Evolutionary conservation across 768 basidiomycete species (phyloP).

Genomic region (Suillus tomentosus): DNA sequence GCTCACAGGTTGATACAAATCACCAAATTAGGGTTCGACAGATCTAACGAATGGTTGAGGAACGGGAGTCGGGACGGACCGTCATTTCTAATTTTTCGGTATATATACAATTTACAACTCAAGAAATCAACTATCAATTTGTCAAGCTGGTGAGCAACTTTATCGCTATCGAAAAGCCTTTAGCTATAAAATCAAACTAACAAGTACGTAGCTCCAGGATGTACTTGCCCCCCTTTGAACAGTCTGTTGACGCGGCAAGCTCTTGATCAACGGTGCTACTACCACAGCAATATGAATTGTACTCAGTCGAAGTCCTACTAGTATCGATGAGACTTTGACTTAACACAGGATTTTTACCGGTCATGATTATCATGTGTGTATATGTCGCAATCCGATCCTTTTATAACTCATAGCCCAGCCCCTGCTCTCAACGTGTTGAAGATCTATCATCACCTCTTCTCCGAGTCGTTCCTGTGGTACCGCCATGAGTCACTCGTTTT

Average conservation of each 20-base stretch:
- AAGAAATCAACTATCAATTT: not conserved
- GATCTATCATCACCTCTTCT: not conserved
- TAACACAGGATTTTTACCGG: not conserved
- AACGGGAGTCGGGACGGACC: too few species aligned
- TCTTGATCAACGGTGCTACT: not conserved
- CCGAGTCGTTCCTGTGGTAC: not conserved
- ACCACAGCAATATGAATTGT: not conserved
- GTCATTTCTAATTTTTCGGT: too few species aligned
- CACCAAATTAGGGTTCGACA: too few species aligned
- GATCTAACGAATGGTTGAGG: too few species aligned
- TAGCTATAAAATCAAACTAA: not conserved
- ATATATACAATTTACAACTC: not conserved
- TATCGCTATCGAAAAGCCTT: not conserved
- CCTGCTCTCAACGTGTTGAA: not conserved
- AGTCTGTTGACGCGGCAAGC: not conserved
- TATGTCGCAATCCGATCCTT: not conserved
- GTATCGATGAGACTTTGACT: not conserved
- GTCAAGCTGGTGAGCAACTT: not conserved
- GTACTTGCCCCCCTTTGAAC: not conserved
- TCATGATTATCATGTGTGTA: not conserved
- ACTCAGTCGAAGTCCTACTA: not conserved
- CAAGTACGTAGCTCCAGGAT: not conserved
- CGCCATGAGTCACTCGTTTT: not conserved
- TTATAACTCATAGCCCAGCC: not conserved
- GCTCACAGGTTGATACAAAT: too few species aligned